Conservation (phyloP, 1,139 yeast species). For the Torulaspora pretoriensis region DNA sequence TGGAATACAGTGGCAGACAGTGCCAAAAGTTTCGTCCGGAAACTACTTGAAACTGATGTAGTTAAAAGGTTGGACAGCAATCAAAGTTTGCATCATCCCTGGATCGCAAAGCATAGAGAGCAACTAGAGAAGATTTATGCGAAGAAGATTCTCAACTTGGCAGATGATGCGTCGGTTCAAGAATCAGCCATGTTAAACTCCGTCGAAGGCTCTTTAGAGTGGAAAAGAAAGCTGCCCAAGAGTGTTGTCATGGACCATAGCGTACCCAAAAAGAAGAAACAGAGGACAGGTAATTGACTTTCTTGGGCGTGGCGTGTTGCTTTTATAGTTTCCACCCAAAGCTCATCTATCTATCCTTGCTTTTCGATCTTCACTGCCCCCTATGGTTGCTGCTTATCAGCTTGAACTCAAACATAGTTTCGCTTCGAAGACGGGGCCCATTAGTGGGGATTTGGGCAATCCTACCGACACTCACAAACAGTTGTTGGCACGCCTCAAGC, state of each 20-base stretch:
- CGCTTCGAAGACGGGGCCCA: no score
- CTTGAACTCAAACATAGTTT: no score
- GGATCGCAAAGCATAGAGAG: conserved; percentile 43
- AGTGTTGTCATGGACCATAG: conserved; percentile 22
- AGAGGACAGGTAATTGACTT: conserved; percentile 6
- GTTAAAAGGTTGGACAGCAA: conserved; percentile 38
- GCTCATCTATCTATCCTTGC: no score
- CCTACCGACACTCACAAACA: no score
- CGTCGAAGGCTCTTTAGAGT: conserved; percentile 5
- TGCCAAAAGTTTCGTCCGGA: conserved; percentile 45
- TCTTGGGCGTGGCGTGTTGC: not conserved
- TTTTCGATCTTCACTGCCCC: no score
- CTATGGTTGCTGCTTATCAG: no score
- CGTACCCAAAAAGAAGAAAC: conserved; percentile 18
- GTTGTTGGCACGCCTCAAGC: no score
- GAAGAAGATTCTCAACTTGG: conserved; percentile 28
- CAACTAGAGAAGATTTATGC: conserved; percentile 34
- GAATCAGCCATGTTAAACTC: not conserved
- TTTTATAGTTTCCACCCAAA: no score
- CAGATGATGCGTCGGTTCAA: not conserved
- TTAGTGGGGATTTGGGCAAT: no score
- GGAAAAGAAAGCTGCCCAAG: conserved; percentile 30
- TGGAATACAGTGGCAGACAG: conserved; percentile 42
- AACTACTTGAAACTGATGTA: conserved; percentile 42
- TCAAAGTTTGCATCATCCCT: conserved; percentile 42